Percentiles rank a stretch among this genome's conserved stretches.
phyloP scores from a whole-genome alignment of 345 rosid species.

The Gossypium bickii region DNA sequence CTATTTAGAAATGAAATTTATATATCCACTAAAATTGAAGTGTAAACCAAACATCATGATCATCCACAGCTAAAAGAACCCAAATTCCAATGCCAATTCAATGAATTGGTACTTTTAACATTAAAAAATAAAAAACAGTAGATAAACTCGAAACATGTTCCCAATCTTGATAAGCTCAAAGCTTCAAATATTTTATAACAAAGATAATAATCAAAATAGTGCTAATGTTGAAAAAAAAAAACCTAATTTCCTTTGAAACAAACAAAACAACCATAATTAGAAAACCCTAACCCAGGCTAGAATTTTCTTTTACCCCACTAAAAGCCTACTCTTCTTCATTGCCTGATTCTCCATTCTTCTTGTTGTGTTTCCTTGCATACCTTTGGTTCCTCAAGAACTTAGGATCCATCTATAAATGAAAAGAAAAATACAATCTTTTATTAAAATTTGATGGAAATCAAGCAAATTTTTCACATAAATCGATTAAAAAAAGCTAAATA shows the following conservation, averaged over 20 bases:
- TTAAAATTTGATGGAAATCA: too few relatives aligned
- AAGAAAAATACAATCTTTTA: background rate
- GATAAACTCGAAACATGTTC: background rate
- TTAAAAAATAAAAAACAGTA: background rate
- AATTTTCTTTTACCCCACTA: background rate
- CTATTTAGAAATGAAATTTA: too few relatives aligned
- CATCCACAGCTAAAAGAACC: background rate
- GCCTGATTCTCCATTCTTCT: constrained; percentile 39
- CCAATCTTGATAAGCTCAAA: background rate
- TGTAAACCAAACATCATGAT: too few relatives aligned
- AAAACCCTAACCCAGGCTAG: background rate
- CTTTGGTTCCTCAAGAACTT: constrained; percentile 98
- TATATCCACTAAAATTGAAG: too few relatives aligned
- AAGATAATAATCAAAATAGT: background rate
- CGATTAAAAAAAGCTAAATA: background rate
- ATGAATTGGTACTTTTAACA: too few relatives aligned
- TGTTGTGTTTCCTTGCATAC: constrained; percentile 94
- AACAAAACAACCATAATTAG: background rate
- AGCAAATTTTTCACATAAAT: background rate
- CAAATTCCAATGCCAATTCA: background rate
- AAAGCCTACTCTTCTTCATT: constrained; percentile 29
- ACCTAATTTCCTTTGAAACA: background rate
- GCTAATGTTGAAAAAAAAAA: constrained; percentile 1
- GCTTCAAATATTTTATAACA: constrained; percentile 8
- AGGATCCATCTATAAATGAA: constrained; percentile 68